These are phyloP conservation scores for Centrapalus pauciflorus DNA, from an alignment of 129 eudicot genomes.

Conservation along the genomic window DNA sequence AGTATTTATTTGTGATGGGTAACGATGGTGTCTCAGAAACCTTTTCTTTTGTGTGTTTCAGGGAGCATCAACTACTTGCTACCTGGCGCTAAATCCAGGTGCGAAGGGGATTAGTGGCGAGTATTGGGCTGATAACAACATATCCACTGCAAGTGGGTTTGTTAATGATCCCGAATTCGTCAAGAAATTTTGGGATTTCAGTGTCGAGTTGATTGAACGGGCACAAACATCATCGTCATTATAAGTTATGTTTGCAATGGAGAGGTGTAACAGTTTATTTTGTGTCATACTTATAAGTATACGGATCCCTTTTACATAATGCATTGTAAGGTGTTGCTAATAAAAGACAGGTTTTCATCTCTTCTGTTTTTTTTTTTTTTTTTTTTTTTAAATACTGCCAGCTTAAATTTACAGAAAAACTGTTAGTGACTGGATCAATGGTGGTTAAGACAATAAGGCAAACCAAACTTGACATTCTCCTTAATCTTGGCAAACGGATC, in stretches of 20 bases:
- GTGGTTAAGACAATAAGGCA: too few species aligned
- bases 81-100: conserved; percentile 66
- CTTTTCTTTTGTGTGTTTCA: neutral
- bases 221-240: conserved; percentile 5
- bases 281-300: too few species aligned
- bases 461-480: too few species aligned
- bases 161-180: conserved; percentile 56
- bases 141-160: conserved; percentile 33
- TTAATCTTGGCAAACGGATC: too few species aligned
- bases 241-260: neutral
- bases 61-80: conserved; percentile 89
- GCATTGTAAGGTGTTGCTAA: neutral
- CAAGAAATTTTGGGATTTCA: conserved; percentile 77
- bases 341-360: neutral
- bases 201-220: conserved; percentile 33
- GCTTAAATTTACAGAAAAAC: too few species aligned
- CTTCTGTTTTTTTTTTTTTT: too few species aligned
- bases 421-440: too few species aligned
- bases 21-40: neutral
- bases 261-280: neutral
- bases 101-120: conserved; percentile 60
- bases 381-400: too few species aligned
- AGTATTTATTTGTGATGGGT: too few species aligned
- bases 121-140: conserved; percentile 62
- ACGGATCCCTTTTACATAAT: too few species aligned